phyloP scores from a whole-genome alignment of 768 basidiomycete species.

The Arthromyces matolae region DNA sequence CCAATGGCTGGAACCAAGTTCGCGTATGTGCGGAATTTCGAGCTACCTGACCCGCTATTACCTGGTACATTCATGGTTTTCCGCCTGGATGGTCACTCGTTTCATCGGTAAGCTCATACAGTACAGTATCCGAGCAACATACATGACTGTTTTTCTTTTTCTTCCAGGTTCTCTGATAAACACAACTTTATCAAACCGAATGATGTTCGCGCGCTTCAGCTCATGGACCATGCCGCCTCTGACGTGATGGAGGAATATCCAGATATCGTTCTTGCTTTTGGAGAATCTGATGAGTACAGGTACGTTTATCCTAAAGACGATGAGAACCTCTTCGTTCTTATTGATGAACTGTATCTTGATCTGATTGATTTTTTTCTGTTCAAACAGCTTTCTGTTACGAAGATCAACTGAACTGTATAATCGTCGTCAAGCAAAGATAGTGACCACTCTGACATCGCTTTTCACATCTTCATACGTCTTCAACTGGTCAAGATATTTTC shows the following conservation, averaged over 20 bases:
- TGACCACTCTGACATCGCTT: constrained; percentile 75
- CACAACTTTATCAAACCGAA: constrained; percentile 90
- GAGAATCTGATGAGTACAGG: constrained; percentile 98
- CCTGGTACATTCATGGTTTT: constrained; percentile 83
- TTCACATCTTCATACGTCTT: constrained; percentile 92
- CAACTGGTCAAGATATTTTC: constrained; percentile 80
- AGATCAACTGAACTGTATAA: constrained; percentile 77
- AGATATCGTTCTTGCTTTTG: constrained; percentile 86
- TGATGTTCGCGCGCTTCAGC: constrained; percentile 75
- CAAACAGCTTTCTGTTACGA: constrained; percentile 79
- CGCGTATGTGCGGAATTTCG: constrained; percentile 86
- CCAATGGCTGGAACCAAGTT: constrained; percentile 91
- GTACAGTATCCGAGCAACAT: neutral
- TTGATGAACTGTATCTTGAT: too few relatives aligned
- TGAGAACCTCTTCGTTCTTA: too few relatives aligned
- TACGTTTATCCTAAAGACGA: too few relatives aligned
- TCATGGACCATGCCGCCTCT: constrained; percentile 91
- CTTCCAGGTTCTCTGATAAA: constrained; percentile 71
- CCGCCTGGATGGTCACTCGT: constrained; percentile 89
- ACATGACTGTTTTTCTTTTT: neutral
- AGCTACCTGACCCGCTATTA: constrained; percentile 82
- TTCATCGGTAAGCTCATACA: constrained; percentile 65
- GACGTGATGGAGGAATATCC: constrained; percentile 77
- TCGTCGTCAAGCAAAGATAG: constrained; percentile 82
- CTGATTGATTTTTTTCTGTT: too few relatives aligned